Percentiles rank a stretch among this genome's conserved stretches.
These are phyloP conservation scores for Sphaerulina vaccinii DNA, from an alignment of 2,329 filamentous ascomycete species.

Conservation along the genomic window DNA sequence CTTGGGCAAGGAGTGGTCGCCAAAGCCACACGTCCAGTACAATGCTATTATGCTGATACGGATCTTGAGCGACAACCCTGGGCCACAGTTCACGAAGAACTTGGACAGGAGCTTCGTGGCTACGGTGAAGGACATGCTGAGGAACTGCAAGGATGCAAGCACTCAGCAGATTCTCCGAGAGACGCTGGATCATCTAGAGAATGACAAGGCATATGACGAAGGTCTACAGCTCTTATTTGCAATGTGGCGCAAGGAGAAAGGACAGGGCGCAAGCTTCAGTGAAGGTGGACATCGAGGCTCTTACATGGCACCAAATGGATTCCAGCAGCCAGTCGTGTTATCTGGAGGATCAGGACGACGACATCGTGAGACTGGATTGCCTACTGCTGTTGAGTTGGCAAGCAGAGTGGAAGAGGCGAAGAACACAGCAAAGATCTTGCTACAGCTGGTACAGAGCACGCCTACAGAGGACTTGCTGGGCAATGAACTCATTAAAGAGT, in stretches of 20 bases:
- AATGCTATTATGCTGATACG: constrained; percentile 94
- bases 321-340: constrained; percentile 4
- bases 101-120: constrained; percentile 81
- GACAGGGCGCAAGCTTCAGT: constrained; percentile 34
- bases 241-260: constrained; percentile 91
- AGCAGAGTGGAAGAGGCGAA: constrained; percentile 84
- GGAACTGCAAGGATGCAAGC: constrained; percentile 67
- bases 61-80: constrained; percentile 90
- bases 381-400: constrained; percentile 72
- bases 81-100: constrained; percentile 84
- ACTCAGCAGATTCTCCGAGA: constrained; percentile 86
- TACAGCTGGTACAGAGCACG: constrained; percentile 86
- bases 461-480: constrained; percentile 69
- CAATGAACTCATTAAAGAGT: constrained; percentile 91
- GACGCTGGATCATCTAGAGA: constrained; percentile 76
- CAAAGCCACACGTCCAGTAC: constrained; percentile 76
- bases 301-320: constrained; percentile 2
- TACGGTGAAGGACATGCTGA: constrained; percentile 71
- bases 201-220: constrained; percentile 69
- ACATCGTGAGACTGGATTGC: constrained; percentile 42
- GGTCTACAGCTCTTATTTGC: constrained; percentile 67
- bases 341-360: constrained; percentile 6
- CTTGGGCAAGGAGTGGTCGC: constrained; percentile 64
- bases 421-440: constrained; percentile 86
- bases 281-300: constrained; percentile 9